Evolutionary conservation across 306 rosid species (phyloP).

Genomic region (Dryas alaskensis): DNA sequence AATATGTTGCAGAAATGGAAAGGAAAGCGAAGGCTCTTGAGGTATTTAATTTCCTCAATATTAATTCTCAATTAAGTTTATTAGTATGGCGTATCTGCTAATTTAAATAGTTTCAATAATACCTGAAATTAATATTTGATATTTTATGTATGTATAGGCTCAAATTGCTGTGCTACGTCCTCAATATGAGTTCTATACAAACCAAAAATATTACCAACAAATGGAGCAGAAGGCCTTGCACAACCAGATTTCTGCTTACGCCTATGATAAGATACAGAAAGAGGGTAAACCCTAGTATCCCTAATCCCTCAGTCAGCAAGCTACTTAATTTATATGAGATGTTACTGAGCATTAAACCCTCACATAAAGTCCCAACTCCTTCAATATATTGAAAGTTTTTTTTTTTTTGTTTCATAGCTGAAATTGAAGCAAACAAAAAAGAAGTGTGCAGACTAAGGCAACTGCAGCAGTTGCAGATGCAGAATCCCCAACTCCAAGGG

Average conservation of each 20-base stretch:
- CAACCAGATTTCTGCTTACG: slow-evolving; percentile 17
- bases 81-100: neutral
- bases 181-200: slow-evolving; percentile 26
- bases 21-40: slow-evolving; percentile 21
- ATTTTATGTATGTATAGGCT: slow-evolving; percentile 15
- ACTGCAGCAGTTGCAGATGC: slow-evolving; percentile 8
- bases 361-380: neutral
- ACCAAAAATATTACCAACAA: slow-evolving; percentile 14
- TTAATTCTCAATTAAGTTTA: neutral
- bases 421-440: slow-evolving; percentile 41
- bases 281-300: slow-evolving; percentile 37
- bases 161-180: slow-evolving; percentile 32
- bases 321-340: no score
- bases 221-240: slow-evolving; percentile 41
- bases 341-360: no score
- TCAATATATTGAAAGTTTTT: neutral
- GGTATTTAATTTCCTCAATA: slow-evolving; percentile 25
- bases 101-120: neutral
- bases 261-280: slow-evolving; percentile 11
- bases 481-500: slow-evolving; percentile 2
- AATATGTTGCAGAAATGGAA: slow-evolving; percentile 30
- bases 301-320: no score
- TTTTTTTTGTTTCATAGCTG: slow-evolving; percentile 29
- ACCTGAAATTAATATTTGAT: neutral
- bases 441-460: slow-evolving; percentile 37